phyloP scores from a whole-genome alignment of 2,329 filamentous ascomycete genomes.

The Aspergillus piperis region DNA sequence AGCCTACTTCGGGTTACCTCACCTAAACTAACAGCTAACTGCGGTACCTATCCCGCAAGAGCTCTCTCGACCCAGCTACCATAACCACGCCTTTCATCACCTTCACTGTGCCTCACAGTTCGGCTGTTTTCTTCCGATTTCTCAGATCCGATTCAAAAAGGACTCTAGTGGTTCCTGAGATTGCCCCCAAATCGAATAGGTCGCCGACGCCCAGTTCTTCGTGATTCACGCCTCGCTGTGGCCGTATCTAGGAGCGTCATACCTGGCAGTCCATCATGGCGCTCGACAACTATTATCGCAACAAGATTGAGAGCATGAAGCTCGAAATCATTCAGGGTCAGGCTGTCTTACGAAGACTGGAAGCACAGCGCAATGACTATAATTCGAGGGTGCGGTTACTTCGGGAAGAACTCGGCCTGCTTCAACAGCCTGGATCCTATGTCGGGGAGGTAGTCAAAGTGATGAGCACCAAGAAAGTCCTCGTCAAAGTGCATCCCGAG shows the following conservation, averaged over 20 bases:
- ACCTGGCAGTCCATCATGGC: constrained; percentile 69
- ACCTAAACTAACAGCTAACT: constrained; percentile 9
- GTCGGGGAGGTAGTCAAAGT: constrained; percentile 99
- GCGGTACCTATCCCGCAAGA: constrained; percentile 2
- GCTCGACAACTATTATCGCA: constrained; percentile 98
- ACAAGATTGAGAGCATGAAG: constrained; percentile 99
- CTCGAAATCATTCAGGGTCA: constrained; percentile 99
- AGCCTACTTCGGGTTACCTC: background rate
- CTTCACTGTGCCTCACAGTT: background rate
- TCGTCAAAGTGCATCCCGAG: constrained; percentile 98
- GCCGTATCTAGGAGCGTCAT: constrained; percentile 26
- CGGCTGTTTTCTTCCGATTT: background rate
- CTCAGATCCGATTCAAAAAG: background rate
- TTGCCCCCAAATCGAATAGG: background rate
- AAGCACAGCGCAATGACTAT: constrained; percentile 98
- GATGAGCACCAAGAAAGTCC: constrained; percentile 98
- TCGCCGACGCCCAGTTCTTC: background rate
- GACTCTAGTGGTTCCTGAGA: background rate
- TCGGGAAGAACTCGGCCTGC: constrained; percentile 88
- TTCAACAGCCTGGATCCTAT: constrained; percentile 97
- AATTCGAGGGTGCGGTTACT: constrained; percentile 95
- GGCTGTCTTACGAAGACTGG: constrained; percentile 87
- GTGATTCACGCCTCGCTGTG: constrained; percentile 4
- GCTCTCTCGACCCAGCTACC: background rate
- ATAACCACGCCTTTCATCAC: background rate